A percentile compares a stretch with the other conserved stretches of the same genome.
These are phyloP conservation scores for Glomus cerebriforme DNA, from an alignment of 192 early-diverging fungal species.

Conservation along the genomic window DNA sequence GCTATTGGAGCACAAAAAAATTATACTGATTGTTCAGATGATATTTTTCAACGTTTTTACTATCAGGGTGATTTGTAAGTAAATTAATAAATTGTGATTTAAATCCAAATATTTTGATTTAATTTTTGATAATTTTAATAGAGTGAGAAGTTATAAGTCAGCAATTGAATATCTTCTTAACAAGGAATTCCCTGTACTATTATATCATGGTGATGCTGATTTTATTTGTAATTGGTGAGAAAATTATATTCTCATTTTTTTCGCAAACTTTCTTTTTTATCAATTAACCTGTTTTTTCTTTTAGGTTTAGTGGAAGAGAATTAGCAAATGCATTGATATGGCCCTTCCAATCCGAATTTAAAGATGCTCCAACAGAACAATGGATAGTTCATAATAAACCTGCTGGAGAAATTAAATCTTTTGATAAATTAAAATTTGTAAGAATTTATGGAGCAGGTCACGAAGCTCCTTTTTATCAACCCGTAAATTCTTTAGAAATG, in stretches of 20 bases:
- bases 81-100: too few relatives aligned
- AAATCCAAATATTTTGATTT: neutral
- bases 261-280: too few relatives aligned
- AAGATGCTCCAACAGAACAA: neutral
- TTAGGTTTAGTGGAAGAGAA: too few relatives aligned
- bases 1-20: conserved; percentile 55
- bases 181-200: conserved; percentile 55
- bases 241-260: too few relatives aligned
- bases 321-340: neutral
- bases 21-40: conserved; percentile 55
- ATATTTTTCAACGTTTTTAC: conserved; percentile 45
- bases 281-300: too few relatives aligned
- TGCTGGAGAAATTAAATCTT: neutral
- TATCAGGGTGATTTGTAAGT: conserved; percentile 53
- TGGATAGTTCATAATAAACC: neutral
- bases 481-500: neutral
- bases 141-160: conserved; percentile 54
- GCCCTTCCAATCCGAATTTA: neutral
- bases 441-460: neutral
- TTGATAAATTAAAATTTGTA: neutral
- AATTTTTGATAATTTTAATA: conserved; percentile 32
- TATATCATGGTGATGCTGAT: conserved; percentile 83
- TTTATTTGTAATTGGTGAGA: conserved; percentile 78
- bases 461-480: neutral
- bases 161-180: too few relatives aligned